Evolutionary conservation across 495 filamentous ascomycete genomes (phyloP), one percentile per base, ranked within the genome.

Genomic region (Cryomyces minteri): DNA sequence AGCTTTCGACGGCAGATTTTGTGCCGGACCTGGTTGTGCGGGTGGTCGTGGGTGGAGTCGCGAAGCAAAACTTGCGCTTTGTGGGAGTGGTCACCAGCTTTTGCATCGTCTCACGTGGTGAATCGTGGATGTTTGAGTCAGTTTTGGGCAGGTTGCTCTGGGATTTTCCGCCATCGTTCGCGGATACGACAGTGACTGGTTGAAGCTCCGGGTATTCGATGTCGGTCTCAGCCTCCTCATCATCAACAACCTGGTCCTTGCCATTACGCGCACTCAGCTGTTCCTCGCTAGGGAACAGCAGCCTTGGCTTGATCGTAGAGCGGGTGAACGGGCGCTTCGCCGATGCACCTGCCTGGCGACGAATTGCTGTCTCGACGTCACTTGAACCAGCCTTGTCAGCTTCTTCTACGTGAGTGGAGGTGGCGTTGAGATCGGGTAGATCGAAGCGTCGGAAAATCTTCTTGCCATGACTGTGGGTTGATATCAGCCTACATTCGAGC

Each of bases 291-390:
- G 84, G 78, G 65, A 94, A 98, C 7, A 98, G 76, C 10, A 87
- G 70, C 33, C 87, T 81, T 3, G 88, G 88, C 56, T 85, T 84
- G 62, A 93, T 71, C 3, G 78, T 71, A 0, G 79, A 76, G 41
- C 84, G 79, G 31, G 79, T 83, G 18, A 84, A 56, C 30, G 77
- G 74, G 25, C 73, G 69, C 29, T 50, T 41, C 1, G 53, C 49
- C 0, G 44, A 44, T 5, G 48, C 18, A 30, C 61, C 62, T n/a
- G 51, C 57, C 40, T 51, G 45, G n/a, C 54, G 69, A 32, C 68
- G 52, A 38, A 73, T 66, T 39, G 63, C 67, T 25, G 18, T 25
- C 18, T 25, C 18, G 25, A 72, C 66, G 33, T 72, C 70, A 7
- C 67, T 67, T 10, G 54, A 52, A 32, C 59, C 58, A 9, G 55